Evolutionary conservation across 1,284 basidiomycete species (phyloP).

Genomic region (Ceratobasidium sp.): DNA sequence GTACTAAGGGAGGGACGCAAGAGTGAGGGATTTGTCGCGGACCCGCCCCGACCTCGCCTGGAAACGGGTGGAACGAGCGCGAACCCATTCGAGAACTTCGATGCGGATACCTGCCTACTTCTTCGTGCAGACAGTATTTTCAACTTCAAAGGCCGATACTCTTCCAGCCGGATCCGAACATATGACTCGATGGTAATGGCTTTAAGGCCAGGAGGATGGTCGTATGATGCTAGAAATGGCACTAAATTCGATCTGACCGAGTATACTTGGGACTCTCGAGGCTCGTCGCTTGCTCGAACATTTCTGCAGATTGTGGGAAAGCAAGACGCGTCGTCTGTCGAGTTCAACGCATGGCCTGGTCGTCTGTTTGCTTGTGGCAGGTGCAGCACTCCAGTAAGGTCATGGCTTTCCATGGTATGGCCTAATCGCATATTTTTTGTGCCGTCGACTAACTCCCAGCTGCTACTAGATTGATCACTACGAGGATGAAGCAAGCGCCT

Average conservation of each 20-base stretch:
- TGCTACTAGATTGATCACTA: not conserved
- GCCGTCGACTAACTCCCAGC: not conserved
- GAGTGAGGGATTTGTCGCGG: not conserved
- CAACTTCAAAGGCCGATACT: not conserved
- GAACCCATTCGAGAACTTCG: not conserved
- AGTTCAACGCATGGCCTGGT: not conserved
- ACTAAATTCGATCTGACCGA: too few species aligned
- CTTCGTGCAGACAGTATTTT: conserved; percentile 5
- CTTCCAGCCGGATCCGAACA: not conserved
- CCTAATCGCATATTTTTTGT: not conserved
- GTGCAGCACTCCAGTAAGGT: not conserved
- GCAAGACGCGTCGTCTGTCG: not conserved
- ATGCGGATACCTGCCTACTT: not conserved
- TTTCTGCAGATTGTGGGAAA: not conserved
- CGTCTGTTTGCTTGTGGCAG: not conserved
- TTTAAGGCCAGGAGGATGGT: too few species aligned
- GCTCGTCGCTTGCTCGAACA: not conserved
- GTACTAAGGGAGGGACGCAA: not conserved
- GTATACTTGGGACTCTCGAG: too few species aligned
- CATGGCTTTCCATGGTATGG: not conserved
- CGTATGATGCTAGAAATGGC: too few species aligned
- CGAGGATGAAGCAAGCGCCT: not conserved
- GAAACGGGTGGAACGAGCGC: too few species aligned
- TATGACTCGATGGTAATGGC: not conserved
- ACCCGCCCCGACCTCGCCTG: not conserved